Conservation (phyloP, 1,139 yeast species). For the Blastobotrys indianensis region DNA sequence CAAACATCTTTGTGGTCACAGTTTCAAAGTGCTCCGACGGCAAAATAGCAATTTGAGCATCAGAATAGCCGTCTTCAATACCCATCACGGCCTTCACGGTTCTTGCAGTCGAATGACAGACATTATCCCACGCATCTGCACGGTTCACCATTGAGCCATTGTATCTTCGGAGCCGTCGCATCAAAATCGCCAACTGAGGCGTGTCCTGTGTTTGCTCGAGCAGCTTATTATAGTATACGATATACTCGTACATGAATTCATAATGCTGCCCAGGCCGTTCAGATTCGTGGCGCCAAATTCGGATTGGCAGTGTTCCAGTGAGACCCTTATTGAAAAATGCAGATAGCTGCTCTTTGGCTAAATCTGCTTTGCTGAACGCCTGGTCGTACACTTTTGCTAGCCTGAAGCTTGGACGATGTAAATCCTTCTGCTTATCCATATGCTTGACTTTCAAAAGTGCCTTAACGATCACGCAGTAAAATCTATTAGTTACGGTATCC, state of each 20-base stretch:
- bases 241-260: conserved; percentile 66
- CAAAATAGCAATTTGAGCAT: conserved; percentile 44
- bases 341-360: conserved; percentile 62
- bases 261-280: conserved; percentile 95
- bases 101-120: conserved; percentile 45
- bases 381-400: conserved; percentile 59
- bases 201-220: conserved; percentile 52
- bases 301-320: conserved; percentile 55
- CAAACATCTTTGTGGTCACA: conserved; percentile 21
- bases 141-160: conserved; percentile 67
- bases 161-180: conserved; percentile 68
- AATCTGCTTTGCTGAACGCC: conserved; percentile 45
- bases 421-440: conserved; percentile 84
- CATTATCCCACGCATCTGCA: conserved; percentile 57
- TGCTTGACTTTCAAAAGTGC: conserved; percentile 40
- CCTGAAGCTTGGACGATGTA: conserved; percentile 75
- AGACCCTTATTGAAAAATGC: conserved; percentile 60
- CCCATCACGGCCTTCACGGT: conserved; percentile 47
- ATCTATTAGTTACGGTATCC: conserved; percentile 4
- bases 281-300: conserved; percentile 87
- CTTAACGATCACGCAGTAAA: conserved; percentile 33
- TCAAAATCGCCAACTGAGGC: conserved; percentile 50
- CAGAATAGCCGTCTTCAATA: conserved; percentile 48
- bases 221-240: conserved; percentile 55
- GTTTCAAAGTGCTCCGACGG: conserved; percentile 41